Percentiles rank a stretch among this genome's conserved stretches.
Evolutionary conservation across 2,329 filamentous ascomycete genomes (phyloP).

Genomic region (Colletotrichum melonis): DNA sequence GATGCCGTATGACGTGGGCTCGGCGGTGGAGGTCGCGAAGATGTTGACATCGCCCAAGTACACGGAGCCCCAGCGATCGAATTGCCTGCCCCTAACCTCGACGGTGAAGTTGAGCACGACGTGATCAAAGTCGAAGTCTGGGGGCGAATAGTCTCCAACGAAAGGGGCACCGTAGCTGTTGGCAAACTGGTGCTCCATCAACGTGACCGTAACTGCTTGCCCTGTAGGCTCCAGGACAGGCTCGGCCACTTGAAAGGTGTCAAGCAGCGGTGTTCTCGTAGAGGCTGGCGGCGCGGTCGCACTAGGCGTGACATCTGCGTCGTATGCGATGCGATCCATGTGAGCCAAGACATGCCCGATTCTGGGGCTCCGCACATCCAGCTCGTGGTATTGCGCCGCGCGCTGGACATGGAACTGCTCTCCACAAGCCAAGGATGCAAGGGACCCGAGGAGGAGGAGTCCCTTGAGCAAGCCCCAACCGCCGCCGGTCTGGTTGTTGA

Average conservation of each 20-base stretch:
- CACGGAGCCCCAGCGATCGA: constrained; percentile 80
- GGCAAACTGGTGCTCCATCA: constrained; percentile 79
- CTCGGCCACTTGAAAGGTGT: constrained; percentile 77
- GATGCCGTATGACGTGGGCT: constrained; percentile 76
- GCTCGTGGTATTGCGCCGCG: not conserved
- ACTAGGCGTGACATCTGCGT: not conserved
- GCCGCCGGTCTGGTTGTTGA: not conserved
- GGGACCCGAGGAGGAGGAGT: not conserved
- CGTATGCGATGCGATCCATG: constrained; percentile 13
- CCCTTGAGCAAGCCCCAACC: not conserved
- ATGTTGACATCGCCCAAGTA: constrained; percentile 82
- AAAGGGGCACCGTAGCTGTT: constrained; percentile 79
- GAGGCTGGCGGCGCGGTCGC: not conserved
- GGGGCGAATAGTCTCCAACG: constrained; percentile 75
- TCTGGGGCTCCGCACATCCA: not conserved
- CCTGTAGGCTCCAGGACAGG: constrained; percentile 63
- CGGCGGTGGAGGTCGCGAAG: constrained; percentile 84
- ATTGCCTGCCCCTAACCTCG: constrained; percentile 77
- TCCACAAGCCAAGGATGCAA: not conserved
- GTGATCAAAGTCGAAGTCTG: constrained; percentile 76
- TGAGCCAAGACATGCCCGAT: constrained; percentile 12
- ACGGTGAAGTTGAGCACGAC: constrained; percentile 85
- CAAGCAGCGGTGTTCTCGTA: constrained; percentile 46
- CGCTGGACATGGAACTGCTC: constrained; percentile 9
- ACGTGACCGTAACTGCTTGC: constrained; percentile 52